Base-by-base conservation (phyloP, 2,329 filamentous ascomycete species). In the Thielaviopsis cerberus region DNA sequence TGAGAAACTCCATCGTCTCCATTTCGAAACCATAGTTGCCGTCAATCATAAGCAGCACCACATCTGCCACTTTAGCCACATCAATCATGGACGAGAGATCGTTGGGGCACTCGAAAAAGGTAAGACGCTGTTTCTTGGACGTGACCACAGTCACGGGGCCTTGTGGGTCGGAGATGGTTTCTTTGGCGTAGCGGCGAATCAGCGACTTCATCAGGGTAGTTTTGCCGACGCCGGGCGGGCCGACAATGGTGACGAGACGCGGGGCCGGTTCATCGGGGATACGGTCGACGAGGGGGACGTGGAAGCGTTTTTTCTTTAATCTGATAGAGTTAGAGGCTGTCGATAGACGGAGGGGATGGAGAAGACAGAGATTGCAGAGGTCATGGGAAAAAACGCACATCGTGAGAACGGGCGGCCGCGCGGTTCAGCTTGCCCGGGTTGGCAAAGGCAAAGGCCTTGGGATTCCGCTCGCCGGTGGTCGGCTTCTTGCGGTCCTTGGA, bases 1-100 rank as follows among this genome's bases (percentile, higher is more conserved):
- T 97, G 67, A 98, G 74, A 62, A 98, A 98, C 71, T 98, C 92
- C 92, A 98, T 98, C 0, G 92, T 98, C 76, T 98, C 92, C 92
- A 98, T 98, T 72, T 98, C 92, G 67, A 98, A 98, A 15, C 92
- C 94, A 66, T 86, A 98, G 72, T 97, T 97, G 58, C 92, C 94
- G 68, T 98, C 92, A 65, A 98, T 98, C 87, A 98, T 92, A 59
- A 98, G 78, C 54, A 98, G 77, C 5, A 97, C 88, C 65, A 98
- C 96, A 69, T 98, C 92, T 20, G 94, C 92, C 51, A 98, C 87
- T 72, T 98, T 98, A 61, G 92, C 88, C 59, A 96, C 79, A 70
- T 98, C 92, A 63, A 98, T 90, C 88, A 97, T 96, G 63, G 87
- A 86, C 62, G 94, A 90, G 57, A 98, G 80, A 65, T 92, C 89